Conservation (phyloP, 2,329 filamentous ascomycete species). For the Ramularia collo-cygni region DNA sequence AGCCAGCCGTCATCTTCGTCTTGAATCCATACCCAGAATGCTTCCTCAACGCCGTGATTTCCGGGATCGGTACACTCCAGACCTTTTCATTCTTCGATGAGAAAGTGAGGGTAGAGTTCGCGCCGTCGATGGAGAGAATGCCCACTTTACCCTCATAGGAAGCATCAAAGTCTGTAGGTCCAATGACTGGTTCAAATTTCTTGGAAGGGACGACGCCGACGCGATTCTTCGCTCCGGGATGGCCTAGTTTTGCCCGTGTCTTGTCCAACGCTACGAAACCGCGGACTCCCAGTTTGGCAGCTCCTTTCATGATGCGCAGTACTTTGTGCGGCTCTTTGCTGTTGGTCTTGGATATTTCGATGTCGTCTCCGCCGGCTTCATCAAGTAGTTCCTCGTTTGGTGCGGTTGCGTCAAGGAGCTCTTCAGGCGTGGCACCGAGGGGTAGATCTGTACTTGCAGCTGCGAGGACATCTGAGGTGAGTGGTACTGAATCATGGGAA, state of each 20-base stretch:
- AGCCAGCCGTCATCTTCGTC: conserved; percentile 4
- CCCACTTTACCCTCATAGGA: conserved; percentile 1
- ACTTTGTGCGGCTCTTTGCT: conserved; percentile 7
- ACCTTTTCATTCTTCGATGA: neutral
- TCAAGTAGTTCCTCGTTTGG: conserved; percentile 2
- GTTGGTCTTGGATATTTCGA: conserved; percentile 3
- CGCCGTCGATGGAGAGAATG: conserved; percentile 1
- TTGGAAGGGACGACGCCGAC: neutral
- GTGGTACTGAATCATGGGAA: neutral
- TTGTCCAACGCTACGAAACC: conserved; percentile 1
- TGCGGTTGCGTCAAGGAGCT: conserved; percentile 2
- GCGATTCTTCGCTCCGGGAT: conserved; percentile 2
- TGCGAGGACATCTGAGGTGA: conserved; percentile 1
- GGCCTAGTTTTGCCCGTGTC: neutral
- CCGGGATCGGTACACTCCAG: conserved; percentile 1
- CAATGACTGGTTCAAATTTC: neutral
- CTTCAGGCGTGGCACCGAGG: conserved; percentile 2
- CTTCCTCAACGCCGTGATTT: conserved; percentile 4
- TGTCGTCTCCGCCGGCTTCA: conserved; percentile 8
- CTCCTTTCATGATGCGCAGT: conserved; percentile 3
- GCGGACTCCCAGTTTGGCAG: conserved; percentile 1
- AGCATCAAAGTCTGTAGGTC: conserved; percentile 2
- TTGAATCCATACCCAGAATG: conserved; percentile 7
- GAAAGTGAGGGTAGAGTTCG: neutral
- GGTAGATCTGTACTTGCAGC: conserved; percentile 1